phyloP scores from a whole-genome alignment of 805 yeast species.

The Kodamaea kaohsiungensis region DNA sequence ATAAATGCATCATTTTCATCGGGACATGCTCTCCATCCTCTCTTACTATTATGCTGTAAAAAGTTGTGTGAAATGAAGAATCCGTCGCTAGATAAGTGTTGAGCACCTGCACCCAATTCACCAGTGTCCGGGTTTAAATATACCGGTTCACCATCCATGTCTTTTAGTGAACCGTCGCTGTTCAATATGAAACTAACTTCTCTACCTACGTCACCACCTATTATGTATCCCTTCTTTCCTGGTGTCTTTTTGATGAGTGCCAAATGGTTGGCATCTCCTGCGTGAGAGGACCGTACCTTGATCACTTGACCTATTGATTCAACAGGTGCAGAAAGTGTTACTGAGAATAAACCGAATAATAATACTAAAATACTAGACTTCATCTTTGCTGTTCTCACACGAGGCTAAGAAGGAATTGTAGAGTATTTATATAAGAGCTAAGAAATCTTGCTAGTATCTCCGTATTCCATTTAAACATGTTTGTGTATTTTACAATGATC shows the following conservation, averaged over 20 bases:
- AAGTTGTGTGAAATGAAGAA: constrained; percentile 6
- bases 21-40: constrained; percentile 8
- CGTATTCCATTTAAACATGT: too few species aligned
- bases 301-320: neutral
- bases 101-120: neutral
- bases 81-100: neutral
- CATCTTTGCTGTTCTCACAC: neutral
- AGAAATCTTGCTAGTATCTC: neutral
- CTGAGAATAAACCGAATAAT: neutral
- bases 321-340: neutral
- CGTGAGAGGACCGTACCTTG: constrained; percentile 4
- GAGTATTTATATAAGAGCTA: neutral
- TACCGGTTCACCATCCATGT: constrained; percentile 6
- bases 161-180: constrained; percentile 4
- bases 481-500: neutral
- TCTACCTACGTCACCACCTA: constrained; percentile 4
- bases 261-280: constrained; percentile 7
- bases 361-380: neutral
- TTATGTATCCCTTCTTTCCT: neutral
- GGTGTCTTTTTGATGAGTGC: constrained; percentile 5
- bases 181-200: constrained; percentile 1
- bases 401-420: neutral
- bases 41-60: constrained; percentile 7
- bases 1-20: neutral
- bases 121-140: neutral